Evolutionary conservation across 2,329 filamentous ascomycete species (phyloP), one percentile per base, ranked within the genome.

Genomic region (Domatiomyces globalis): DNA sequence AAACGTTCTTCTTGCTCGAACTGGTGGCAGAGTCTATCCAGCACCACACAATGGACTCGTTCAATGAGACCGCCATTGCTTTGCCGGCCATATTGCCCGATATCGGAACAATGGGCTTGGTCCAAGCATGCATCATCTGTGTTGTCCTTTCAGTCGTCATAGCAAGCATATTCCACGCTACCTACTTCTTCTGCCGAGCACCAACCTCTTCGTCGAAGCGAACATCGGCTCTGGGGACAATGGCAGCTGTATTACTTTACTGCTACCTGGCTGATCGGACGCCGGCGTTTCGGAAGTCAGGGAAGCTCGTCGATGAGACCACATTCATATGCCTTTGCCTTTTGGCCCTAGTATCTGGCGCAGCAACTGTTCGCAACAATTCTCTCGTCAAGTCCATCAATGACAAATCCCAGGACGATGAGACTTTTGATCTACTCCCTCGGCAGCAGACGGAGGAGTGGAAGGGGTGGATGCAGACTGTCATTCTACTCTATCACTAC

Each of bases 401-500:
- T 12, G 15, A 25, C 17, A 44, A 42, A 43, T 15, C 33, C 10
- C 12, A 48, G 46, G n/a, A 36, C 46, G 45, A 48, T 18, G 15
- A 18, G 36, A 48, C 27, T 8, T n/a, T 18, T 18, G 42, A 45
- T 42, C 73, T 76, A 49, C 65, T 82, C 4, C 70, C 74, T 0
- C 70, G 79, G 48, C 69, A 74, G 45, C 77, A 82, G 57, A 77
- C 76, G 0, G 73, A 82, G 54, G 81, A 84, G 61, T 81, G 79
- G 73, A 83, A 82, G 65, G 81, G 81, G 1, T 76, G 78, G 71
- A 79, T 83, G 76, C 79, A 82, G 56, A 69, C 71, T 12, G 63
- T 73, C 17, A 67, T 77, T 44, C 64, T 81, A 17, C 65, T 78
- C 10, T 82, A 80, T 58, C 74, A 80, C 54, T 82, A 78, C 62